Base-by-base conservation (phyloP, 495 filamentous ascomycete species). In the Jackrogersella minutella region DNA sequence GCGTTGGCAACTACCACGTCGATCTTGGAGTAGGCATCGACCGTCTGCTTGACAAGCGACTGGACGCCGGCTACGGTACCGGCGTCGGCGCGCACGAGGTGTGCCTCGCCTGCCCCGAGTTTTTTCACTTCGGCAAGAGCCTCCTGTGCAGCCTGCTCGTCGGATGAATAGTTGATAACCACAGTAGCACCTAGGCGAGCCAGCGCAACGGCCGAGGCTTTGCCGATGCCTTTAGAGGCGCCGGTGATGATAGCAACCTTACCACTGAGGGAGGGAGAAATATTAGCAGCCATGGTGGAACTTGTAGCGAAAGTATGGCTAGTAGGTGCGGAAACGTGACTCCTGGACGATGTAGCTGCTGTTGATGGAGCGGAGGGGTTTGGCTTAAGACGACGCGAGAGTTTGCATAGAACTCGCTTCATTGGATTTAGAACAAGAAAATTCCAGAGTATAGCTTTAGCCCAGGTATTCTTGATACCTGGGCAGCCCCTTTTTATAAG, bases 171-270 rank as follows among this genome's bases (percentile, higher is more conserved):
- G 74, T 87, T 89, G 76, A 90, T 81, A 24, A 88, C 82, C 30
- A 91, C 79, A 34, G 80, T 86, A 51, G 87, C 89, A 44, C 88
- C 87, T n/a, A 83, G 76, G 24, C 74, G 66, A 13, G 83, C 83
- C 34, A 89, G 79, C 3, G 78, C 78, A 26, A 84, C 77, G 28
- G 85, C 82, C 3, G 81, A 81, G 53, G 88, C 83, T 52, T 76
- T 81, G 60, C 89, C 90, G 37, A 92, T 91, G 43, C 89, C 90
- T 70, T 86, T 88, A 19, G 86, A 86, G 55, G 79, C 86, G 54
- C 89, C 88, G 28, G 89, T 91, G 67, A 92, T 81, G 46, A 91
- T 66, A 52, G 84, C 81, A 54, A 88, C 80, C 77, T 88, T 89
- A 39, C 82, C 84, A 5, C 76, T 16, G 55, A 89, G 82, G 31